Conservation (phyloP, 2,329 filamentous ascomycete genomes). For the Fusarium sterilihyphosum region DNA sequence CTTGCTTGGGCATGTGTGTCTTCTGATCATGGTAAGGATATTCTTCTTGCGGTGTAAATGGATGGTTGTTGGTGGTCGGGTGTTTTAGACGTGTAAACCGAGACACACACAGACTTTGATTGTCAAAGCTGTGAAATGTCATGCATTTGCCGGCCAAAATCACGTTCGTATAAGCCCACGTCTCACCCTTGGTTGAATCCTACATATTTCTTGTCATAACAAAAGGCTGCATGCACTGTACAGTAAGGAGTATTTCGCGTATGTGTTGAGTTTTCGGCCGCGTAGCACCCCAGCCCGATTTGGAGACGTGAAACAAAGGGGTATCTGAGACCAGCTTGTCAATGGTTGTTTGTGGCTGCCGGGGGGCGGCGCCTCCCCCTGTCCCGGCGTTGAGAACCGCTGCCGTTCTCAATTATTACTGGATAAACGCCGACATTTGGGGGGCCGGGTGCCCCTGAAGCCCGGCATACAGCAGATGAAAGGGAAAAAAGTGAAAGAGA, state of each 20-base stretch:
- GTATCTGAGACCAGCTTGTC: conserved; percentile 22
- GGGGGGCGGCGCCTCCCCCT: conserved; percentile 43
- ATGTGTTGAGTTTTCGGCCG: conserved; percentile 22
- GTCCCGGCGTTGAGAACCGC: conserved; percentile 26
- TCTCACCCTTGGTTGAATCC: conserved; percentile 13
- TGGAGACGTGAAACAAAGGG: conserved; percentile 42
- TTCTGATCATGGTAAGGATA: conserved; percentile 15
- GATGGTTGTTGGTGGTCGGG: conserved; percentile 6
- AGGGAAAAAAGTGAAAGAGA: not conserved
- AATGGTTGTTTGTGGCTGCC: conserved; percentile 34
- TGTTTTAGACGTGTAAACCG: not conserved
- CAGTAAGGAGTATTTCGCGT: not conserved
- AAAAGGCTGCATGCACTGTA: conserved; percentile 12
- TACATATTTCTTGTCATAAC: not conserved
- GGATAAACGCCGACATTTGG: conserved; percentile 21
- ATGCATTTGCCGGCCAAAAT: conserved; percentile 17
- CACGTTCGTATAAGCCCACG: conserved; percentile 11
- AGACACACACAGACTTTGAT: not conserved
- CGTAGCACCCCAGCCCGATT: conserved; percentile 35
- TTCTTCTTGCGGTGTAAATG: conserved; percentile 3
- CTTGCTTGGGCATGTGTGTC: conserved; percentile 2
- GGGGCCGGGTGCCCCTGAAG: conserved; percentile 31
- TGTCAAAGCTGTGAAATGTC: conserved; percentile 6
- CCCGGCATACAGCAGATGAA: conserved; percentile 18
- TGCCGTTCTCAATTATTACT: conserved; percentile 15